Base-by-base conservation (phyloP, 2,329 filamentous ascomycete genomes). In the Mariannaea elegans region DNA sequence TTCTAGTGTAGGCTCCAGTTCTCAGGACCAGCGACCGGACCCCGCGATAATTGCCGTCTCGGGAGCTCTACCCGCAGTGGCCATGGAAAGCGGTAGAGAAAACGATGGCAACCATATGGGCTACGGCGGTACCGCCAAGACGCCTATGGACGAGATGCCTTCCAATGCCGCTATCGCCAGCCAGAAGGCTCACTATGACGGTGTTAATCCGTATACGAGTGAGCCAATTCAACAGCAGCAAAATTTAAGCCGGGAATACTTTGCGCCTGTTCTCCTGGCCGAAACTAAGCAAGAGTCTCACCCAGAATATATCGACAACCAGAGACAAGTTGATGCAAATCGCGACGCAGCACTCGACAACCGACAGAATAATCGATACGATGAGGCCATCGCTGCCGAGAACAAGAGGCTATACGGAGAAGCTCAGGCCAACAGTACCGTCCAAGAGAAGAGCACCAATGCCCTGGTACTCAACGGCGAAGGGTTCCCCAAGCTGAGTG, bases 1-100 rank as follows among this genome's bases (percentile, higher is more conserved):
- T 62, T 92, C 91, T 83, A 96, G 92, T 82, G 87, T 89, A 77
- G 92, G 89, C 76, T 94, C 91, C 69, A 87, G 84, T 65, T 79
- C 78, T 68, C 75, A 78, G 65, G 75, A 78, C 61, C 65, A 73
- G 47, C 64, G 65, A 31, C 68, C 76, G 67, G 87, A 88, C 71
- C 81, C 83, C 73, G 85, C 88, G 72, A 76, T 87, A 70, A 81
- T 85, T 66, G 87, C 85, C 55, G 84, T 85, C 47, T 83, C 87
- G 24, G 83, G 81, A 42, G 83, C 81, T 39, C 75, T 86, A 9
- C 83, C 87, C 39, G 56, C 56, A 50, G 44, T 61, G 13, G 55
- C 65, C 36, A 41, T 60, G 52, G 82, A 71, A 75, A 62, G 55
- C 52, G 41, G 56, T 21, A 65, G 61, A 47, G 75, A 78, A 59